Base-by-base conservation (phyloP, 129 eudicot species). In the Rutidosis leptorrhynchoides region DNA sequence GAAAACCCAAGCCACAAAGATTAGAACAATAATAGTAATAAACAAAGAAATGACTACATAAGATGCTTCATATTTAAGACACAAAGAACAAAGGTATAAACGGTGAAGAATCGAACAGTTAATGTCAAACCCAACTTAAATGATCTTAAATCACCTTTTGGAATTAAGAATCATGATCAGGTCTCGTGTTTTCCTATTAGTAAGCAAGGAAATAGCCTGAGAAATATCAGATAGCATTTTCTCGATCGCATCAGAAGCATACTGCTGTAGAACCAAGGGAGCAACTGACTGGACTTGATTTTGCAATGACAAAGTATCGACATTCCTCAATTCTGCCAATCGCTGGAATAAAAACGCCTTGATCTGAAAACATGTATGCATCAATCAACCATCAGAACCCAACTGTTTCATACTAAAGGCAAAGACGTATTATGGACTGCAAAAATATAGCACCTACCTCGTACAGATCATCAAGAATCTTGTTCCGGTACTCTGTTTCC, bases 261-360 rank as follows among this genome's bases (percentile, higher is more conserved):
- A 89, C 66, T 89, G 98, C 80, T 93, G 98, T 74, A 93, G 73
- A 69, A 93, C 96, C 55, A 85, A 80, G 6, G 96, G 98, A 76
- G 98, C 95, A 58, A 86, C 92, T 17, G 98, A 81, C 80, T 93
- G 98, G 65, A 93, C 95, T 79, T 93, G 98, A 79, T 93, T 87
- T 80, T 88, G 98, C 64, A 93, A 79, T 16, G 96, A 86, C 71
- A 89, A 75, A 16, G 95, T 93, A 74, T 93, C 96, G 65, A 73
- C 78, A 70, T 86, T 89, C 1, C 92, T 85, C 76, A 93, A 79
- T 76, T 93, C 98, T 52, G 67, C 55, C 10, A 83, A 68, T 59
- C 98, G 81, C 67, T 93, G 98, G 70, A 82, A 83, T 71, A 93
- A 58, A 77, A 93, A 93, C 51, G 98, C 98, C 82, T 93, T 93